Base-by-base conservation (phyloP, 768 basidiomycete species). In the Xerocomus potaroensis region DNA sequence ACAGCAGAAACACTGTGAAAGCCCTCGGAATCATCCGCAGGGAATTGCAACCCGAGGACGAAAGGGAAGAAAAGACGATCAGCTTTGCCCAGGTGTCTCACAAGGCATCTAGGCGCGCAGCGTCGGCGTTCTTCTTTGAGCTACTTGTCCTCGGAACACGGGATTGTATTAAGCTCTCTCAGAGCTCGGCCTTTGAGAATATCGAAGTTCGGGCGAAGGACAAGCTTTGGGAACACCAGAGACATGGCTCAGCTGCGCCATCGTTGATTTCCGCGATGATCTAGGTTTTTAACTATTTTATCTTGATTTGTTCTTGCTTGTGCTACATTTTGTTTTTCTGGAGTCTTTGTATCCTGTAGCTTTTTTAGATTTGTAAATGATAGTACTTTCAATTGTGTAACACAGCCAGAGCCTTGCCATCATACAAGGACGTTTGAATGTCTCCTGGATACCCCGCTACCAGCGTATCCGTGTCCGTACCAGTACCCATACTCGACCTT, bases 51-150 rank as follows among this genome's bases (percentile, higher is more conserved):
- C 79, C 81, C 3, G 65, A 63, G 23, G 73, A 75, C 21, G 75
- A 71, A 4, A 66, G 62, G 7, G 72, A 72, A 48, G 81, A 82
- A 26, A 86, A 81, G 64, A 66, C 69, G 8, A 69, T 94, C 57
- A 89, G 84, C 59, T 97, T 97, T 72, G 77, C 78, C 32, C 72
- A 79, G 58, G 76, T 91, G 72, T 76, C 90, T 12, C 76, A 87
- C 54, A 90, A 90, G 74, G 91, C 92, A 11, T 87, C 91, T 9
- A 84, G 90, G 38, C 82, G 91, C 33, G 96, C 93, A 11, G 92
- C 95, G 1, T 82, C 95, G 1, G 84, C 91, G 2, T 97, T 99
- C 74, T 99, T 99, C 76, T 99, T 99, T 63, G 96, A 99, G 66
- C 69, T 97, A 27, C 83, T 99, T 23, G 91, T 98, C 2, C 80